phyloP scores from a whole-genome alignment of 2,329 filamentous ascomycete species.

The Xylaria sp. region DNA sequence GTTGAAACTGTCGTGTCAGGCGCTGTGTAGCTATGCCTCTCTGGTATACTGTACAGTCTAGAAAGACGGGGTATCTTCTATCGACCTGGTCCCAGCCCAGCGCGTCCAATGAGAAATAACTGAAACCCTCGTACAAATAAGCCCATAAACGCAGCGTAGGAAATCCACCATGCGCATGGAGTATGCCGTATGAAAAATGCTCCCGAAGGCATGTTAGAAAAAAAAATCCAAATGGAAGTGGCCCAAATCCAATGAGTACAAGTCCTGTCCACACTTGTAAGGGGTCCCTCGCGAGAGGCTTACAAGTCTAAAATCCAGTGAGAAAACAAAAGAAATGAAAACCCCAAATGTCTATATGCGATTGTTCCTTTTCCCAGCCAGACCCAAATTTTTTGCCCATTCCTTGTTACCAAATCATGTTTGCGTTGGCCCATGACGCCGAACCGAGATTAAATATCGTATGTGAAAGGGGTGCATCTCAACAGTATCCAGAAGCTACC shows the following conservation, averaged over 20 bases:
- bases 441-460: slow-evolving; percentile 36
- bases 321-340: slow-evolving; percentile 36
- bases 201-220: slow-evolving; percentile 33
- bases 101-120: slow-evolving; percentile 36
- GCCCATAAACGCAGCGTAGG: slow-evolving; percentile 23
- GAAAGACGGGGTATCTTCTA: slow-evolving; percentile 46
- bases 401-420: slow-evolving; percentile 32
- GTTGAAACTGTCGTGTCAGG: slow-evolving; percentile 37
- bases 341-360: slow-evolving; percentile 45
- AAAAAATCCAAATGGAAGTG: slow-evolving; percentile 34
- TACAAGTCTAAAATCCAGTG: slow-evolving; percentile 25
- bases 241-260: slow-evolving; percentile 40
- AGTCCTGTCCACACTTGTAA: slow-evolving; percentile 31
- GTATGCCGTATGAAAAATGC: slow-evolving; percentile 34
- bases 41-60: slow-evolving; percentile 45
- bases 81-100: slow-evolving; percentile 45
- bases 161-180: slow-evolving; percentile 18
- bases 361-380: slow-evolving; percentile 41
- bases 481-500: too few species aligned
- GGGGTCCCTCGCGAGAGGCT: slow-evolving; percentile 36
- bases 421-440: slow-evolving; percentile 32
- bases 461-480: slow-evolving; percentile 14
- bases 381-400: slow-evolving; percentile 40
- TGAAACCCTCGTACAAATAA: slow-evolving; percentile 36
- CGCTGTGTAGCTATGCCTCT: slow-evolving; percentile 43